These are phyloP conservation scores for Phialophora verrucosa DNA, from an alignment of 2,329 filamentous ascomycete species.

Conservation along the genomic window DNA sequence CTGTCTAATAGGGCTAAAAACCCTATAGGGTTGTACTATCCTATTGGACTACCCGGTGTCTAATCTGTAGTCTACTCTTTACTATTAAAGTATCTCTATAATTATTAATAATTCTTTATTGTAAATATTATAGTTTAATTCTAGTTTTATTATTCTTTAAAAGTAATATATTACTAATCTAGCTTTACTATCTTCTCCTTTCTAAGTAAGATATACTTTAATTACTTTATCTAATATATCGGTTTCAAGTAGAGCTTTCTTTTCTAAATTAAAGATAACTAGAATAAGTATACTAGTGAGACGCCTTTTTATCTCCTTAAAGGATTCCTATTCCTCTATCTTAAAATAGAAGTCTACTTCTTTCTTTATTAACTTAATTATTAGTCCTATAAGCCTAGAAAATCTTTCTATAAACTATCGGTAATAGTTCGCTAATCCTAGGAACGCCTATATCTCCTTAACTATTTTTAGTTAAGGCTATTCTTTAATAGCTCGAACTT, in stretches of 20 bases:
- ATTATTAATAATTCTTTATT: constrained; percentile 37
- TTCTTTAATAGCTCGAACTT: background rate
- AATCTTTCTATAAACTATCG: constrained; percentile 5
- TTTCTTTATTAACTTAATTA: constrained; percentile 3
- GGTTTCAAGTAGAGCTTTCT: constrained; percentile 25
- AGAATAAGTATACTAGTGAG: constrained; percentile 19
- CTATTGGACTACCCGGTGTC: too few relatives aligned
- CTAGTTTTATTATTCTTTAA: background rate
- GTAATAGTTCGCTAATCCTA: constrained; percentile 3
- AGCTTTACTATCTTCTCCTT: constrained; percentile 11
- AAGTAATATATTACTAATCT: constrained; percentile 24
- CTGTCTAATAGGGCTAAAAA: too few relatives aligned
- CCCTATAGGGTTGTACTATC: too few relatives aligned
- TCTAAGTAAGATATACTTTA: constrained; percentile 18
- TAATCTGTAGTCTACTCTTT: too few relatives aligned
- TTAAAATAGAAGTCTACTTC: background rate
- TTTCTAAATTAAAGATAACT: constrained; percentile 30
- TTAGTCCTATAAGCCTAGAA: background rate
- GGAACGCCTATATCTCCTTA: constrained; percentile 4
- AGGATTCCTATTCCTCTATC: constrained; percentile 13
- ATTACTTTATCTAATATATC: constrained; percentile 31
- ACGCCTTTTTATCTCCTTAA: constrained; percentile 9
- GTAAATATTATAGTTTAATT: constrained; percentile 14
- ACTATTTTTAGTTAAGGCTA: background rate
- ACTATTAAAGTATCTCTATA: constrained; percentile 29